phyloP scores from a whole-genome alignment of 192 early-diverging fungal genomes.

The Rhizophagus sp. region DNA sequence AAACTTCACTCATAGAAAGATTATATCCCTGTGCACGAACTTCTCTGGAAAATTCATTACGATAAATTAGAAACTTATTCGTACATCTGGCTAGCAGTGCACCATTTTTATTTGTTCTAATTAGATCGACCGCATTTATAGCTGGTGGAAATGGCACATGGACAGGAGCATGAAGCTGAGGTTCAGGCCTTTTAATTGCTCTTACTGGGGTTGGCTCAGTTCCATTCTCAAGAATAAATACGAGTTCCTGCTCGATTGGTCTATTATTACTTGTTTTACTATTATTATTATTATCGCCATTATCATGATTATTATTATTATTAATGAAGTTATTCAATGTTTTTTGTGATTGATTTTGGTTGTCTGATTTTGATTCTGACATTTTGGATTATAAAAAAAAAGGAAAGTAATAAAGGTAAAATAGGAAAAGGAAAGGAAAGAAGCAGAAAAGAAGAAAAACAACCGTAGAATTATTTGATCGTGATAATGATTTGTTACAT shows the following conservation, averaged over 20 bases:
- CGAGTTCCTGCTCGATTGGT: conserved; percentile 11
- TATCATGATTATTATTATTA: neutral
- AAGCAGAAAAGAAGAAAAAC: too few species aligned
- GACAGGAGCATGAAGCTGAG: conserved; percentile 1
- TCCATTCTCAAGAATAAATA: conserved; percentile 10
- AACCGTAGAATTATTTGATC: too few species aligned
- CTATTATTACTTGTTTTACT: neutral
- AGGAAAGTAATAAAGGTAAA: too few species aligned
- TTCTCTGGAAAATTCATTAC: conserved; percentile 31
- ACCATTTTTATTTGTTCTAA: conserved; percentile 23
- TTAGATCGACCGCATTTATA: conserved; percentile 17
- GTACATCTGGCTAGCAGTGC: conserved; percentile 22
- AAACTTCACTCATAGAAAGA: conserved; percentile 31
- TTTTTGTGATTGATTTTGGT: neutral
- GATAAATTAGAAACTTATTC: conserved; percentile 33
- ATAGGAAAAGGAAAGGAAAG: too few species aligned
- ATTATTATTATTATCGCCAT: neutral
- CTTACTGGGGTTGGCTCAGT: conserved; percentile 5
- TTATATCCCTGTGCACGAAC: conserved; percentile 17
- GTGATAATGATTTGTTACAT: too few species aligned
- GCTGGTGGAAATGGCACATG: conserved; percentile 26
- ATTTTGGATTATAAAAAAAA: neutral
- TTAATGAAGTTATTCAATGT: neutral
- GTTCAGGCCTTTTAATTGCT: conserved; percentile 6
- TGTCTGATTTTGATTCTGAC: neutral